Base-by-base conservation (phyloP, 331 rosid genomes). In the Malus hybrid region DNA sequence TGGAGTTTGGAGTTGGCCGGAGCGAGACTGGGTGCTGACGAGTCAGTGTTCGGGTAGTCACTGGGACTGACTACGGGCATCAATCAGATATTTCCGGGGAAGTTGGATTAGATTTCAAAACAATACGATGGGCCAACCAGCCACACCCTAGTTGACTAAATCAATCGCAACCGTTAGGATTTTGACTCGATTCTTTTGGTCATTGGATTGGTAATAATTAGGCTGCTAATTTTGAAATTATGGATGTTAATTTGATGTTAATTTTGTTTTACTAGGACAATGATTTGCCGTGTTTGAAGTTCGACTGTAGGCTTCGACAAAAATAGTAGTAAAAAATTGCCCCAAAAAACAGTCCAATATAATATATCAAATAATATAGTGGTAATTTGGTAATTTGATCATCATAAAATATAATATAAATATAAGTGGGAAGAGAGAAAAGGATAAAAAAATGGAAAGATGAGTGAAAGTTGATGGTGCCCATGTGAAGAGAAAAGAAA, bases 11-110 rank as follows among this genome's bases (percentile, higher is more conserved):
- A 8, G 44, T 10, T 36, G 44, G 11, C 44, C 44, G 44, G 11
- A 36, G 11, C 44, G 44, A 39, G 81, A 75, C 15, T 29, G 61
- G 74, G 29, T 28, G 29, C 29, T 28, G 1, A 28, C 78, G 80
- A 77, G 88, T 89, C 85, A 82, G 87, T 58, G 71, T 26, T 52
- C 24, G 70, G 78, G 76, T 75, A 71, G 82, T 73, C 29, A 63
- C 60, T 28, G 34, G 26, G 79, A 30, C 72, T 16, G 80, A 74
- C 62, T 80, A 46, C 82, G 90, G 91, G 89, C 44, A 39, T 12
- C 12, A 39, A 12, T 39, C 12, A 39, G 44, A 39, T 39, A 39
- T 39, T 39, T 2, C 4, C 9, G 44, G 44, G 44, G 44, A 76
- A 75, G 87, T 24, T 53, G 36, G 70, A 66, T 33, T 71, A 72